A percentile compares a stretch with the other conserved stretches of the same genome.
Conservation (phyloP, 2,329 filamentous ascomycete genomes). For the Emergomyces orientalis region DNA sequence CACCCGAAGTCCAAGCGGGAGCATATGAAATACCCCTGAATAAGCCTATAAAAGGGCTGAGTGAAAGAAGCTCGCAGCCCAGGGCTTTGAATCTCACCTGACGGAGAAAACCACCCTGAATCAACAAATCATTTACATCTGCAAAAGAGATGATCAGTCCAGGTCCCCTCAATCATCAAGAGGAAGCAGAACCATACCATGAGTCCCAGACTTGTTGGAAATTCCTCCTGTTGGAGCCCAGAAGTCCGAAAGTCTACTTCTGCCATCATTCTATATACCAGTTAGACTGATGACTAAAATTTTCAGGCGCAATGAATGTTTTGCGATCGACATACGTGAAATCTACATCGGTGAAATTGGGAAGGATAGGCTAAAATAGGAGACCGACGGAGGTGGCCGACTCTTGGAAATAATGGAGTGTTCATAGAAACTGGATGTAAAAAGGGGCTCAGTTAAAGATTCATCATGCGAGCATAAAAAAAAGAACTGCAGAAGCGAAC, state of each 20-base stretch:
- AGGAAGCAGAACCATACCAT: slow-evolving; percentile 20
- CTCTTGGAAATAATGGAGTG: neutral
- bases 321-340: slow-evolving; percentile 30
- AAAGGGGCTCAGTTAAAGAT: neutral
- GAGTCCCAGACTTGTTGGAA: slow-evolving; percentile 43
- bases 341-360: slow-evolving; percentile 17
- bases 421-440: neutral
- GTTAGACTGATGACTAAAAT: neutral
- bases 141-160: slow-evolving; percentile 10
- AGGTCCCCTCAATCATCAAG: neutral
- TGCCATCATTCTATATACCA: slow-evolving; percentile 42
- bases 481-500: neutral
- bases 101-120: slow-evolving; percentile 63
- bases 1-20: slow-evolving; percentile 77
- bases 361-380: neutral
- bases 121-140: slow-evolving; percentile 59
- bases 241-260: slow-evolving; percentile 58
- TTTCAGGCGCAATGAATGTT: neutral
- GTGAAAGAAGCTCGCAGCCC: neutral
- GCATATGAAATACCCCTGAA: slow-evolving; percentile 82
- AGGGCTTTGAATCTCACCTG: slow-evolving; percentile 45
- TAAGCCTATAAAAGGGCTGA: slow-evolving; percentile 51
- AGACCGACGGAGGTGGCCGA: neutral
- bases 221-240: slow-evolving; percentile 72
- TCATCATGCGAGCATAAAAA: neutral